A percentile compares a stretch with the other conserved stretches of the same genome.
These are phyloP conservation scores for Ogataea hybrid DNA, from an alignment of 1,139 yeast species.

Conservation along the genomic window DNA sequence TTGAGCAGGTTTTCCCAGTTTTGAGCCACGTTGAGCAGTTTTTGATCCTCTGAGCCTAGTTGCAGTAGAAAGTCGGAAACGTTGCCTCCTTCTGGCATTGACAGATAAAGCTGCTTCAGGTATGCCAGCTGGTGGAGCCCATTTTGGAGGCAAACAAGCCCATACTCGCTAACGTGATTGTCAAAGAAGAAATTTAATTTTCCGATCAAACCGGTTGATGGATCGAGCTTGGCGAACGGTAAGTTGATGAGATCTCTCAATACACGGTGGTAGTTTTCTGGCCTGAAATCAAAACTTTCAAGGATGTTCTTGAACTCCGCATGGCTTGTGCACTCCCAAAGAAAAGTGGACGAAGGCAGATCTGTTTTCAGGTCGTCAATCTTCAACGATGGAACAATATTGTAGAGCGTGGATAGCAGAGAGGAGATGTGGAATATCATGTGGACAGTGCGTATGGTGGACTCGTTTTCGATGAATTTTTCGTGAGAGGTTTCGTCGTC, in stretches of 20 bases:
- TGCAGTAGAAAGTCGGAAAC: constrained; percentile 4
- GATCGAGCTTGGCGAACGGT: constrained; percentile 20
- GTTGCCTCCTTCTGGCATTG: constrained; percentile 6
- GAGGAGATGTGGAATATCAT: constrained; percentile 46
- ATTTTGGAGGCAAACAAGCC: constrained; percentile 38
- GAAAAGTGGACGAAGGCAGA: constrained; percentile 35
- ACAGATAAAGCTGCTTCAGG: constrained; percentile 21
- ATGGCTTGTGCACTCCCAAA: constrained; percentile 32
- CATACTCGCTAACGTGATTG: constrained; percentile 37
- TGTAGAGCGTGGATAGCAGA: constrained; percentile 42
- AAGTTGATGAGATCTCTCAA: constrained; percentile 27
- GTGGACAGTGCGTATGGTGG: constrained; percentile 47
- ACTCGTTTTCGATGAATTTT: constrained; percentile 53
- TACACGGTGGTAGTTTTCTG: constrained; percentile 29
- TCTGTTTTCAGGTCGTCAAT: constrained; percentile 38
- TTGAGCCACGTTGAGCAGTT: constrained; percentile 24
- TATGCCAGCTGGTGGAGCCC: constrained; percentile 37
- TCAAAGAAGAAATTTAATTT: constrained; percentile 28
- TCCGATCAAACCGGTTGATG: constrained; percentile 22
- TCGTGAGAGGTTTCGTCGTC: constrained; percentile 30
- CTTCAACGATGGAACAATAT: constrained; percentile 37
- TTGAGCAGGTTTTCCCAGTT: constrained; percentile 32
- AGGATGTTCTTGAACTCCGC: constrained; percentile 28
- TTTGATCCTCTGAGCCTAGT: constrained; percentile 8
- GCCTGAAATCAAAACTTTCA: constrained; percentile 30